Conservation (phyloP, 208 protist species). For the Trypanosomatidae sp. region DNA sequence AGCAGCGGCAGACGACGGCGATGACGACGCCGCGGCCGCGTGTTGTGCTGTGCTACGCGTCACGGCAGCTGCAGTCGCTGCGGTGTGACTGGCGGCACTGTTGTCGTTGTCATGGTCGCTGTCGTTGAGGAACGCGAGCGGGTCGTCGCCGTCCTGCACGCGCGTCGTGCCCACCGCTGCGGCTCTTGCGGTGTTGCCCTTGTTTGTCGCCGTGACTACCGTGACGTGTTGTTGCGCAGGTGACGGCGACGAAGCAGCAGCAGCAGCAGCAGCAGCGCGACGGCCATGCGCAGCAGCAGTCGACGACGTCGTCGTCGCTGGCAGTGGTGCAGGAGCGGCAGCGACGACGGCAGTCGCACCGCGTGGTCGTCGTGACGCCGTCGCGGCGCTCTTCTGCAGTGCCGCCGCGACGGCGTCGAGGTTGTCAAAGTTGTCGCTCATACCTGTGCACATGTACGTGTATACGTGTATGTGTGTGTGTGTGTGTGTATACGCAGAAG, state of each 20-base stretch:
- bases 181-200: not conserved
- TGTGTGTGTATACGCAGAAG: conserved; percentile 2
- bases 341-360: not conserved
- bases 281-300: not conserved
- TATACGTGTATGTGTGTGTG: no score
- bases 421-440: not conserved
- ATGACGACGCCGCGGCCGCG: no score
- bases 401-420: not conserved
- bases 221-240: not conserved
- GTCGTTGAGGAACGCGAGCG: not conserved
- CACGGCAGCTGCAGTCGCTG: no score
- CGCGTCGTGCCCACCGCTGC: no score
- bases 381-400: not conserved
- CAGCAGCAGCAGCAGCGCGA: not conserved
- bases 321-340: not conserved
- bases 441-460: no score
- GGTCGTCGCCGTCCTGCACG: not conserved
- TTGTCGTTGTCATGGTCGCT: conserved; percentile 1
- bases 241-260: not conserved
- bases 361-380: not conserved
- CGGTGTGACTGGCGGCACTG: not conserved
- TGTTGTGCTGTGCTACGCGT: no score
- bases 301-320: not conserved
- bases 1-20: no score
- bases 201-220: not conserved